phyloP scores from a whole-genome alignment of 441 rosid species.

The Breynia disticha region DNA sequence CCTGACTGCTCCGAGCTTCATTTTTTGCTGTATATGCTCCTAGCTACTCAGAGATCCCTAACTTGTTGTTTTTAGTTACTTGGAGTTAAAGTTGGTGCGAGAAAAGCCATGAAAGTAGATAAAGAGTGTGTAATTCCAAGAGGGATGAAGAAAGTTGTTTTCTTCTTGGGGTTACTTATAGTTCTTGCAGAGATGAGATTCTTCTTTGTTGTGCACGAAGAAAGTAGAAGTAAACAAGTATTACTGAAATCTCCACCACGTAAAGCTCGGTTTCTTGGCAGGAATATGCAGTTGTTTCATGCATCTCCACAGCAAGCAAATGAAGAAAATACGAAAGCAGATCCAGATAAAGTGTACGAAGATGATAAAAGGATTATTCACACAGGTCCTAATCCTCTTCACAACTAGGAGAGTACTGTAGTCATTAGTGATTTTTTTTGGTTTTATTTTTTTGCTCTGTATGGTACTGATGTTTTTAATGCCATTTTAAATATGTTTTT shows the following conservation, averaged over 20 bases:
- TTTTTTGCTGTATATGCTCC: background rate
- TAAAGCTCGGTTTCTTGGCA: constrained; percentile 32
- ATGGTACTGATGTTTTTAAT: no score
- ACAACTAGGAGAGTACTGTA: constrained; percentile 38
- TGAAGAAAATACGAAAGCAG: constrained; percentile 22
- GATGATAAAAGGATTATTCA: constrained; percentile 76
- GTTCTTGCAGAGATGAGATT: constrained; percentile 33
- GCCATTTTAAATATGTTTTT: no score
- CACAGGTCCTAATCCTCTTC: constrained; percentile 96
- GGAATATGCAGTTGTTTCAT: constrained; percentile 11
- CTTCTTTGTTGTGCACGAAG: constrained; percentile 29
- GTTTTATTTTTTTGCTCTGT: no score
- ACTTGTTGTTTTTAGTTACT: background rate
- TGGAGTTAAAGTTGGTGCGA: constrained; percentile 9
- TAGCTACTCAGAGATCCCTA: background rate
- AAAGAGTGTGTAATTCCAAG: constrained; percentile 19
- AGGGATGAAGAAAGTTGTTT: constrained; percentile 16
- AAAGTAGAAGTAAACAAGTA: constrained; percentile 10
- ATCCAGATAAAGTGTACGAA: constrained; percentile 36
- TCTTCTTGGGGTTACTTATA: constrained; percentile 40
- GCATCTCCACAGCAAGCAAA: constrained; percentile 26
- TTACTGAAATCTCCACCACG: constrained; percentile 27
- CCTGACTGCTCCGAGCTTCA: no score
- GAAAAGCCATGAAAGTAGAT: constrained; percentile 23
- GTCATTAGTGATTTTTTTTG: background rate